Conservation (phyloP, 345 rosid genomes). For the Dovyalis caffra region DNA sequence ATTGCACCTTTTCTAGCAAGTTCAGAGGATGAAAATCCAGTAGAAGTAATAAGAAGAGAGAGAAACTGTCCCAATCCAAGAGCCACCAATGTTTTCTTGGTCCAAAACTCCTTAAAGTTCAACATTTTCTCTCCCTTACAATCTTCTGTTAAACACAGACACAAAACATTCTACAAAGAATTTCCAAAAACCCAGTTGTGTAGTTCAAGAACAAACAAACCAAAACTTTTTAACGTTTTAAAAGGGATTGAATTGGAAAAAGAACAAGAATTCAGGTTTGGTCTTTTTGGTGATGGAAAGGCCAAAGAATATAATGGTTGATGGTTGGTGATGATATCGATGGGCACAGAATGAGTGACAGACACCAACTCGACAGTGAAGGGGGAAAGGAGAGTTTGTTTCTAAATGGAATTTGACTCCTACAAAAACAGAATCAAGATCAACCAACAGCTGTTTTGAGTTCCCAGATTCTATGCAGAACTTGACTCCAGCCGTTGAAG, state of each 20-base stretch:
- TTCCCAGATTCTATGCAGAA: not conserved
- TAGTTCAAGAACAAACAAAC: not conserved
- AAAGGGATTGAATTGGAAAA: not conserved
- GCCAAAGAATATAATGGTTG: not conserved
- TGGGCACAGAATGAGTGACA: not conserved
- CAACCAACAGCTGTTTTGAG: not conserved
- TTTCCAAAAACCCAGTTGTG: not conserved
- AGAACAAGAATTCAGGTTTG: not conserved
- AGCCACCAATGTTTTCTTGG: slow-evolving; percentile 55
- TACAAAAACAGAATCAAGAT: not conserved
- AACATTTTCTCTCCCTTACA: slow-evolving; percentile 13
- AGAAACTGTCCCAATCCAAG: slow-evolving; percentile 79
- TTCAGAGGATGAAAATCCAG: slow-evolving; percentile 53
- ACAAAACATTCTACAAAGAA: not conserved
- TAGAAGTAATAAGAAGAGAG: slow-evolving; percentile 58
- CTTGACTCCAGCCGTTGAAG: slow-evolving; percentile 1
- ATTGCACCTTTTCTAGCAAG: slow-evolving; percentile 60
- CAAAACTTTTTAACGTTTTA: not conserved
- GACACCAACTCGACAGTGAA: not conserved
- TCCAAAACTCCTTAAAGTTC: slow-evolving; percentile 43
- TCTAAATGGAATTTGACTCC: not conserved
- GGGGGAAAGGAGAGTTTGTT: not conserved
- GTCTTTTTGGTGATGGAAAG: not conserved
- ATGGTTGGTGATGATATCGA: not conserved
- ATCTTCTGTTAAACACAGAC: not conserved